Evolutionary conservation across 106 monocot genomes (phyloP).

Genomic region (Hemerocallis citrina): DNA sequence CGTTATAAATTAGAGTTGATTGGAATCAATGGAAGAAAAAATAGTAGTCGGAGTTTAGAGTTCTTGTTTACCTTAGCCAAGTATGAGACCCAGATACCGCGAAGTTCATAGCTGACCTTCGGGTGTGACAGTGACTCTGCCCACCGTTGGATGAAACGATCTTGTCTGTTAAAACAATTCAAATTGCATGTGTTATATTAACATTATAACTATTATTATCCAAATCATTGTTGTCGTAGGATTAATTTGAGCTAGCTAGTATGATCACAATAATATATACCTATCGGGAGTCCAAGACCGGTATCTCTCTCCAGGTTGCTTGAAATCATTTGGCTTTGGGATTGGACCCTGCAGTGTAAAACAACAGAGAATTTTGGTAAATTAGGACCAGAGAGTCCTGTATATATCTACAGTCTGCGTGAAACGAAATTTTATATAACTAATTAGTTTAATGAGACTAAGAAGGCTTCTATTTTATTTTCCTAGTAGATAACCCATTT

Average conservation of each 20-base stretch:
- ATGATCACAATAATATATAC: slow-evolving; percentile 13
- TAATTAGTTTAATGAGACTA: too few species aligned
- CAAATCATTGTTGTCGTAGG: not conserved
- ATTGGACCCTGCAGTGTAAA: slow-evolving; percentile 19
- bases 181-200: not conserved
- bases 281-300: slow-evolving; percentile 68
- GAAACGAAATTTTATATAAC: too few species aligned
- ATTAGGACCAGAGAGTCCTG: not conserved
- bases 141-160: slow-evolving; percentile 58
- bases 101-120: slow-evolving; percentile 70
- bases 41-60: slow-evolving; percentile 8
- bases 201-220: not conserved
- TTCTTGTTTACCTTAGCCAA: slow-evolving; percentile 44
- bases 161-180: slow-evolving; percentile 43
- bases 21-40: not conserved
- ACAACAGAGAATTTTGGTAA: not conserved
- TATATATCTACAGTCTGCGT: too few species aligned
- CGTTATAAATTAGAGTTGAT: not conserved
- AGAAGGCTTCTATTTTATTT: too few species aligned
- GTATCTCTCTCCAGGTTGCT: slow-evolving; percentile 82
- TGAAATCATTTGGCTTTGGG: slow-evolving; percentile 61
- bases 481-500: too few species aligned
- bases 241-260: not conserved
- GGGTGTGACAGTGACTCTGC: slow-evolving; percentile 45
- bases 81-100: slow-evolving; percentile 54